Evolutionary conservation across 352 stramenopile genomes (phyloP).

Genomic region (Pythium vanterpoolii): DNA sequence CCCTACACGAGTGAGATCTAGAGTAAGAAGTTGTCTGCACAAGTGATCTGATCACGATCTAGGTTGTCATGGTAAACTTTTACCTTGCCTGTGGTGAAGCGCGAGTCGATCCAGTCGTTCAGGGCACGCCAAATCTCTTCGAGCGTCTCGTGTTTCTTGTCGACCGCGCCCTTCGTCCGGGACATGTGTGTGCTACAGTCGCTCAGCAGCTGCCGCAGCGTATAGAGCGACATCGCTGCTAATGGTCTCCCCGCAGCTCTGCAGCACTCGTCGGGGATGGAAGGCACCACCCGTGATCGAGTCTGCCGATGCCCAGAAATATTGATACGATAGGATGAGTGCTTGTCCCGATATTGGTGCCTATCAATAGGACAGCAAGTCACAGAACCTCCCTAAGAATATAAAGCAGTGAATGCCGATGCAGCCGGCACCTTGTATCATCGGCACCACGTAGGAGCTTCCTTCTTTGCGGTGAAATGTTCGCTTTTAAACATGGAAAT

Average conservation of each 20-base stretch:
- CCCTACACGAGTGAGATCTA: slow-evolving; percentile 26
- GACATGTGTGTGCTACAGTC: slow-evolving; percentile 61
- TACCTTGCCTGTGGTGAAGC: slow-evolving; percentile 65
- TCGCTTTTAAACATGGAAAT: not conserved
- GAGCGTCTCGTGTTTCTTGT: slow-evolving; percentile 70
- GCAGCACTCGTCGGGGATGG: not conserved
- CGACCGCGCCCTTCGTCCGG: slow-evolving; percentile 47
- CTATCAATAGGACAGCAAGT: slow-evolving; percentile 5
- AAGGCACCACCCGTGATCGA: not conserved
- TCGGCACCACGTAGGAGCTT: no score
- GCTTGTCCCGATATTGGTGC: not conserved
- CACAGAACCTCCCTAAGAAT: not conserved
- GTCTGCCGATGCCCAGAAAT: not conserved
- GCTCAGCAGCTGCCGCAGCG: slow-evolving; percentile 67
- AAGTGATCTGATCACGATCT: no score
- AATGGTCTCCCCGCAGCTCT: not conserved
- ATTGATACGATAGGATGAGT: not conserved
- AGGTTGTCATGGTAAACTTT: not conserved
- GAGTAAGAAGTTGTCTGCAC: no score
- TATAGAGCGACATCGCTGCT: slow-evolving; percentile 64
- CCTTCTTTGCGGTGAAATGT: no score
- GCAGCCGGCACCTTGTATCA: no score
- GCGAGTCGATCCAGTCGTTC: slow-evolving; percentile 76
- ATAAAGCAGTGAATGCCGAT: not conserved
- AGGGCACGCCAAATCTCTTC: slow-evolving; percentile 69